Base-by-base conservation (phyloP, 139 green algal species). In the Klebsormidium nitens region DNA sequence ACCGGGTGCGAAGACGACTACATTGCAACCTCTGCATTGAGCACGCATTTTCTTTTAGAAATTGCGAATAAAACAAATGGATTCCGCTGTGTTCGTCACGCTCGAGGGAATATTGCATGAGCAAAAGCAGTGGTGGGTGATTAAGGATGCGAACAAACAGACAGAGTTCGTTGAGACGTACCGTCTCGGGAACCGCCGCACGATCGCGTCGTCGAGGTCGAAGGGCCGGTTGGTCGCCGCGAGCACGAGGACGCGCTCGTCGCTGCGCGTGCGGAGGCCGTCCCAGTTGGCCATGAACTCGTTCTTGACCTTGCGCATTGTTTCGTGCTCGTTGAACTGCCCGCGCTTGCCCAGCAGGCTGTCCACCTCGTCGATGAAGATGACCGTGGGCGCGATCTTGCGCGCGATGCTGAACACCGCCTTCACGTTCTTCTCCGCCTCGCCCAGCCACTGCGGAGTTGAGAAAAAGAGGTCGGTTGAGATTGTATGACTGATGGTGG, bases 321-420 rank as follows among this genome's bases (percentile, higher is more conserved):
- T 83, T 64, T 91, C 86, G 72, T 91, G 86, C 76, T 91, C 85
- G 5, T 37, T 32, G 46, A 55, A 75, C 48, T 19, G 70, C 44
- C 59, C 50, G 11, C 75, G 59, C n/a, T 63, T 34, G 28, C 79
- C 80, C 46, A 88, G 65, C 65, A 87, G 67, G 14, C 55, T 65
- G 62, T 82, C 63, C 38, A 89, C 84, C 78, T 91, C 86, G 52
- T 89, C 84, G 11, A 91, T 62, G 57, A 91, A 91, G 14, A 91
- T 79, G n/a, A 91, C 86, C 34, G 79, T 85, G 14, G 87, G 87
- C 40, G 81, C 66, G 6, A 90, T 74, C 78, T 91, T 89, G 74
- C 80, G 72, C 0, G 85, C 85, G 49, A 90, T 61, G 0, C 66
- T 76, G 74, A 90, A 90, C 38, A 90, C 71, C 0, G 85, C 85